Evolutionary conservation across 192 early-diverging fungal genomes (phyloP).

Genomic region (Radiomyces spectabilis): DNA sequence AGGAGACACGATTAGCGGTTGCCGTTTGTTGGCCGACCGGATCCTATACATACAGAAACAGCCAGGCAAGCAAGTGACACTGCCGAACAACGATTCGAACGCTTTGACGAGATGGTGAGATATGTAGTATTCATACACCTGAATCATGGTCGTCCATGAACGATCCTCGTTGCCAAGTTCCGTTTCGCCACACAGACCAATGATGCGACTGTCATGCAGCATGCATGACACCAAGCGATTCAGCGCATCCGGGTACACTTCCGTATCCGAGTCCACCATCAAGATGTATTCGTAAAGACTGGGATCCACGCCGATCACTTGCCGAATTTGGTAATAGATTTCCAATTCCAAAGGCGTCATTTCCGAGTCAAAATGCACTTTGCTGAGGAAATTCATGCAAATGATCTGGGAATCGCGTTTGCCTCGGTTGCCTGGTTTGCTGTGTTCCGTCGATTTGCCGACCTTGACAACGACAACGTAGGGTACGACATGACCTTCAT

Average conservation of each 20-base stretch:
- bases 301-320: constrained; percentile 78
- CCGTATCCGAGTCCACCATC: constrained; percentile 76
- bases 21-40: constrained; percentile 78
- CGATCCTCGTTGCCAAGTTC: constrained; percentile 87
- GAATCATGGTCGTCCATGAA: constrained; percentile 97
- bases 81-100: constrained; percentile 96
- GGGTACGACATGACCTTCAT: constrained; percentile 67
- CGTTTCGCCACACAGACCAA: constrained; percentile 97
- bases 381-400: constrained; percentile 75
- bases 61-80: constrained; percentile 94
- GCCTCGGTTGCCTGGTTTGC: constrained; percentile 76
- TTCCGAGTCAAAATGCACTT: constrained; percentile 71
- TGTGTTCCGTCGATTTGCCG: constrained; percentile 59
- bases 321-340: constrained; percentile 78
- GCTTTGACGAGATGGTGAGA: constrained; percentile 95
- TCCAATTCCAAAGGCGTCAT: constrained; percentile 77
- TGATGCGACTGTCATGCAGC: constrained; percentile 72
- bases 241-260: constrained; percentile 78
- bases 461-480: constrained; percentile 79
- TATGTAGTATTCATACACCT: constrained; percentile 98
- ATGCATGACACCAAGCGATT: constrained; percentile 82
- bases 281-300: constrained; percentile 72
- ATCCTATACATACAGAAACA: constrained; percentile 99
- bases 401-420: constrained; percentile 86
- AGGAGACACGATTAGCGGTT: constrained; percentile 87